A percentile compares a stretch with the other conserved stretches of the same genome.
phyloP scores from a whole-genome alignment of 495 filamentous ascomycete species.

The Penicillium fimorum region DNA sequence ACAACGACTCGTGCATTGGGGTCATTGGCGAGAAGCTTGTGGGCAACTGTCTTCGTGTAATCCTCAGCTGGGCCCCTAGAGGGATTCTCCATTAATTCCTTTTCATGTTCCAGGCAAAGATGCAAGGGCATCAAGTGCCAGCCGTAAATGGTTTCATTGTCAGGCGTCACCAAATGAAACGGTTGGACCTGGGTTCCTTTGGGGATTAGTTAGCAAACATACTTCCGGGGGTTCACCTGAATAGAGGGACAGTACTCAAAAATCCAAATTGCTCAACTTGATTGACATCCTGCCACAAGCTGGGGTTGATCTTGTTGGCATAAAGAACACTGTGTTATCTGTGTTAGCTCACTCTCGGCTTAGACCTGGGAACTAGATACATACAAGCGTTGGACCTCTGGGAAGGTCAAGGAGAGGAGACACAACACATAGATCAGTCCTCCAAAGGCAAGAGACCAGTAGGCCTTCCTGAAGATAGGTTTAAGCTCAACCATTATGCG shows the following conservation, averaged over 20 bases:
- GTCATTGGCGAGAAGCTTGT: conserved; percentile 54
- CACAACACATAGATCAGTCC: conserved; percentile 53
- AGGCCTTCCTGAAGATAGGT: conserved; percentile 56
- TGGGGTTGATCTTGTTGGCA: conserved; percentile 67
- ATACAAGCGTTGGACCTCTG: conserved; percentile 53
- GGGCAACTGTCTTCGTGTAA: conserved; percentile 45
- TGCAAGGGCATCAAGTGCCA: conserved; percentile 62
- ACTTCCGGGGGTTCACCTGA: too few species aligned
- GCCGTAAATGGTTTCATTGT: conserved; percentile 57
- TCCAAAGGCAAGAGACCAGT: conserved; percentile 52
- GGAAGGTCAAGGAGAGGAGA: conserved; percentile 47
- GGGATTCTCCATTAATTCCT: conserved; percentile 44
- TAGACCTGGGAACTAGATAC: conserved; percentile 1
- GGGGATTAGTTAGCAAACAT: conserved; percentile 10
- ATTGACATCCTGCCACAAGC: conserved; percentile 67
- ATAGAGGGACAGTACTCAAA: conserved; percentile 57
- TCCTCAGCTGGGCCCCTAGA: conserved; percentile 41
- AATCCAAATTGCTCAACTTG: conserved; percentile 79
- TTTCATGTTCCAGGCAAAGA: conserved; percentile 50
- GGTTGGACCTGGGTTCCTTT: conserved; percentile 59
- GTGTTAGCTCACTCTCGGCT: conserved; percentile 10
- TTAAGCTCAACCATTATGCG: conserved; percentile 37
- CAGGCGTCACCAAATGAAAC: conserved; percentile 54
- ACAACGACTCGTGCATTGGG: conserved; percentile 57
- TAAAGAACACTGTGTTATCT: conserved; percentile 63